phyloP scores from a whole-genome alignment of 306 rosid species.

The Vicia villosa region DNA sequence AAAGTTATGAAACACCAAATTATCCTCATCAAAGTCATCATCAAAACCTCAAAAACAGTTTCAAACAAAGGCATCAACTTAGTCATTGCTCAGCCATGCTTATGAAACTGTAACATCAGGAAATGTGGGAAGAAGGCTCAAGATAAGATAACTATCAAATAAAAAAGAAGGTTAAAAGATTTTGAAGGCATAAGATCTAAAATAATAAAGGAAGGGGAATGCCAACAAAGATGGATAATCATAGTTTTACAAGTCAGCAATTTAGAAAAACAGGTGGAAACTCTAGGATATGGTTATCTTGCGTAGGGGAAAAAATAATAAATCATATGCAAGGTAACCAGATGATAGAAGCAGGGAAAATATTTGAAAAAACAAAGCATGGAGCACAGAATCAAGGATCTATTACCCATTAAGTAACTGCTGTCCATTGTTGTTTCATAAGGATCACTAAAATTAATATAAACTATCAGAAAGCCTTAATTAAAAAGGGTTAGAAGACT shows the following conservation, averaged over 20 bases:
- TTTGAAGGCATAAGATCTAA: no score
- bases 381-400: conserved; percentile 11
- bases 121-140: background rate
- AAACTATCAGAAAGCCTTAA: conserved; percentile 1
- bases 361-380: background rate
- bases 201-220: no score
- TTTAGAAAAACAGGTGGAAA: no score
- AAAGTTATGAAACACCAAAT: background rate
- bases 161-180: no score
- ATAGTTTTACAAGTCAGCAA: no score
- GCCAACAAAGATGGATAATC: no score
- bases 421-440: background rate
- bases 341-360: no score
- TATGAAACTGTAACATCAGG: background rate
- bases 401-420: conserved; percentile 18
- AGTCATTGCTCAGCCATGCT: background rate
- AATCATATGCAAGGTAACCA: no score
- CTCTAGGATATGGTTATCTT: no score
- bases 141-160: no score
- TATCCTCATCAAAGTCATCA: background rate
- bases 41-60: conserved; percentile 18
- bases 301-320: no score
- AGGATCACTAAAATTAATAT: background rate
- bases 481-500: conserved; percentile 14
- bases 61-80: background rate